Base-by-base conservation (phyloP, 306 rosid genomes). In the Citrullus colocynthis region DNA sequence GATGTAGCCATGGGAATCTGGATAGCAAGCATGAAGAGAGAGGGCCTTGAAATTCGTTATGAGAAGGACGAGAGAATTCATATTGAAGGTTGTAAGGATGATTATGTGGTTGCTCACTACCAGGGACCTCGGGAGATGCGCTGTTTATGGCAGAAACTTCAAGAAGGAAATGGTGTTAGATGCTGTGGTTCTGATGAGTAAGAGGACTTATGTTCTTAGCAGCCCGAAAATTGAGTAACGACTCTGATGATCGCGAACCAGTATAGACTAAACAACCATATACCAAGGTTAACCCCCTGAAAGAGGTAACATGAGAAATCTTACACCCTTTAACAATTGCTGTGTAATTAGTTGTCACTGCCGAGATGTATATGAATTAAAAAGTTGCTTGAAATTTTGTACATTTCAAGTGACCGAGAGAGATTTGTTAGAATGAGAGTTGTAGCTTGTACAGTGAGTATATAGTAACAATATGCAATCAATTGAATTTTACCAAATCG, bases 1-100 rank as follows among this genome's bases (percentile, higher is more conserved):
- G 99, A 96, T n/a, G 99, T 96, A 72, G 98, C 99, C 3, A 96
- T 96, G 99, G 99, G 99, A 36, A 91, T 96, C 56, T 96, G 99
- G 99, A 93, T 96, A 2, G 90, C 91, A n/a, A 86, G 85, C 56
- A 85, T 94, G 95, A 85, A 84, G 85, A 96, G 85, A 77, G 88
- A 84, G 28, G 96, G 93, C 79, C 72, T 93, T 54, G 82, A 79
- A 21, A 88, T 96, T 69, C 87, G 83, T 56, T 96, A 93, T n/a
- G 87, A 85, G 82, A 96, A 81, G 51, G 99, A 96, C 20, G 89
- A 52, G 21, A 84, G 88, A 76, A 84, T 96, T 60, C 72, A 83
- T 37, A 88, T 85, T 39, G 93, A 82, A 67, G 99, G 99, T 32
- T 96, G 99, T 83, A 89, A 86, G 72, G 96, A 96, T 21, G 93